phyloP scores from a whole-genome alignment of 176 grass and related monocot genomes.

The Tillandsia fasciculata region DNA sequence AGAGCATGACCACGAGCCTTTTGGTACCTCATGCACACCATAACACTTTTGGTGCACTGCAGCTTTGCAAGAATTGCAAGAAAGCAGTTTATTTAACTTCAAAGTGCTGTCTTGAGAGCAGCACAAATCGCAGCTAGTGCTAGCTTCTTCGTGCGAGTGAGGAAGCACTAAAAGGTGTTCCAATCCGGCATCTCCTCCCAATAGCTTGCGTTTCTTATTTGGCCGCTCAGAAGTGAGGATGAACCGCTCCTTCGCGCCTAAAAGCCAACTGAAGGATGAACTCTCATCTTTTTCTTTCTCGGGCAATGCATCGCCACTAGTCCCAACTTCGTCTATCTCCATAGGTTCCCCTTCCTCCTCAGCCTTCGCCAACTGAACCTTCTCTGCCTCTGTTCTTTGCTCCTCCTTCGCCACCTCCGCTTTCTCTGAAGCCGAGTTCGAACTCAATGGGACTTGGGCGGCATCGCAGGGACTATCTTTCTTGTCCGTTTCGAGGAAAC shows the following conservation, averaged over 20 bases:
- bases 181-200: conserved; percentile 74
- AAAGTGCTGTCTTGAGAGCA: conserved; percentile 39
- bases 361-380: conserved; percentile 25
- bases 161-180: conserved; percentile 69
- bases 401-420: conserved; percentile 27
- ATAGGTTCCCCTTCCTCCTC: conserved; percentile 17
- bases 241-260: conserved; percentile 57
- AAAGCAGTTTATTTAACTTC: conserved; percentile 49
- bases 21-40: conserved; percentile 51
- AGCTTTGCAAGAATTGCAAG: conserved; percentile 58
- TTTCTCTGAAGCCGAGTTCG: conserved; percentile 32
- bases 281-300: conserved; percentile 14
- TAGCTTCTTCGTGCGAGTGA: conserved; percentile 20
- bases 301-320: conserved; percentile 8
- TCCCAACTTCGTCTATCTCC: conserved; percentile 19
- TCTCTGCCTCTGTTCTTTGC: conserved; percentile 17
- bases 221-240: conserved; percentile 87
- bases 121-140: conserved; percentile 59
- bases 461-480: conserved; percentile 30
- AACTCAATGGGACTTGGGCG: conserved; percentile 41
- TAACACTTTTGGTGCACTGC: conserved; percentile 90
- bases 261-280: conserved; percentile 32
- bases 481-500: conserved; percentile 2
- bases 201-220: conserved; percentile 93
- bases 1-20: conserved; percentile 57